phyloP scores from a whole-genome alignment of 495 filamentous ascomycete genomes.

The Podospora anserina region DNA sequence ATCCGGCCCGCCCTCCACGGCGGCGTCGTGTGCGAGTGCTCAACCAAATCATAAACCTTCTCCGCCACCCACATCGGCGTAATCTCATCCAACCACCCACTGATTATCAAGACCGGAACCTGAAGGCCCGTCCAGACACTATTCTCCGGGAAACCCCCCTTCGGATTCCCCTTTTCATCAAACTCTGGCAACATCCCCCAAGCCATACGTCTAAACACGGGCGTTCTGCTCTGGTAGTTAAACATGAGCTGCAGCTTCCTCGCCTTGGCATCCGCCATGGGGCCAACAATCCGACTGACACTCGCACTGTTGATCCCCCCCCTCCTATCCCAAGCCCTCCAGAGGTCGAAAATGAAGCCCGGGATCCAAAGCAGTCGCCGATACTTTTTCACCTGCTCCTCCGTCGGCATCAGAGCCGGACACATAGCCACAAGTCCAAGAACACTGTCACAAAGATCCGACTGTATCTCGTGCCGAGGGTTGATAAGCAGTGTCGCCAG shows the following conservation, averaged over 20 bases:
- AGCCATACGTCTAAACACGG: constrained; percentile 82
- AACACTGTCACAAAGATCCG: constrained; percentile 57
- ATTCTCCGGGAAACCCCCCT: constrained; percentile 65
- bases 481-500: constrained; percentile 72
- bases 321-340: constrained; percentile 74
- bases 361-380: constrained; percentile 64
- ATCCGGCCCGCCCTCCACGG: no score
- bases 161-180: constrained; percentile 43
- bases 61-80: constrained; percentile 46
- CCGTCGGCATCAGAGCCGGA: constrained; percentile 61
- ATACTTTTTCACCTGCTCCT: constrained; percentile 50
- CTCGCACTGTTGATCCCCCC: constrained; percentile 76
- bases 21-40: not conserved
- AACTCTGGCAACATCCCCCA: constrained; percentile 62
- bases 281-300: constrained; percentile 75
- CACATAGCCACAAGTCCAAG: constrained; percentile 78
- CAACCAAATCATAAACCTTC: not conserved
- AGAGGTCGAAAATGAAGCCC: constrained; percentile 67
- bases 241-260: constrained; percentile 76
- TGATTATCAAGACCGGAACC: constrained; percentile 73
- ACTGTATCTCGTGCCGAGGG: constrained; percentile 44
- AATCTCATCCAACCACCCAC: constrained; percentile 71
- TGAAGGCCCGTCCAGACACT: constrained; percentile 71
- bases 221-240: constrained; percentile 76
- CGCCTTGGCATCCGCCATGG: constrained; percentile 66